Percentiles rank a stretch among this genome's conserved stretches.
Evolutionary conservation across 2,329 filamentous ascomycete species (phyloP).

Genomic region (Fusarium neocosmosporiellum): DNA sequence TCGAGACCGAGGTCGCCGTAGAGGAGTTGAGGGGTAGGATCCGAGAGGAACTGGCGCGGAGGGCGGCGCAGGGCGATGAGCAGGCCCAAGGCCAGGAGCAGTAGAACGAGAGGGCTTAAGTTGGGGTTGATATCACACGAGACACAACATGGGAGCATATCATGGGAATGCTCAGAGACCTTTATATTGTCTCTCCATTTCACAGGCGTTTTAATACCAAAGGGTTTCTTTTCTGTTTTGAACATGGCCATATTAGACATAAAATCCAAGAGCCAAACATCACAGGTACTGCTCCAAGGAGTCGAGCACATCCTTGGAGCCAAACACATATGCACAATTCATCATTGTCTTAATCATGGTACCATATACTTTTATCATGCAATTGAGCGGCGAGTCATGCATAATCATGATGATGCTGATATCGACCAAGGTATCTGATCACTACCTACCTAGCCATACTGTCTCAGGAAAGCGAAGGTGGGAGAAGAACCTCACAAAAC

Average conservation of each 20-base stretch:
- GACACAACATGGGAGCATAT: neutral
- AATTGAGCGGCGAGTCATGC: slow-evolving; percentile 12
- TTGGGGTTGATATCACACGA: neutral
- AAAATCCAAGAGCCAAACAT: neutral
- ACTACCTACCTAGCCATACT: slow-evolving; percentile 46
- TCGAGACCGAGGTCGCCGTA: slow-evolving; percentile 89
- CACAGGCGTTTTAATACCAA: slow-evolving; percentile 28
- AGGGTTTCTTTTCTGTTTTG: neutral
- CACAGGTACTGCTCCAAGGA: neutral
- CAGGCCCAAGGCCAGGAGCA: neutral
- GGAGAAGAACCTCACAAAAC: slow-evolving; percentile 44
- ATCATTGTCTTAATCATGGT: neutral
- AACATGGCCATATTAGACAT: neutral
- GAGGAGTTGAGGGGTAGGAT: slow-evolving; percentile 77
- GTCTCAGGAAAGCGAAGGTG: slow-evolving; percentile 50
- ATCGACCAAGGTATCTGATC: slow-evolving; percentile 50
- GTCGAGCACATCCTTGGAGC: neutral
- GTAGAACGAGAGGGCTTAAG: neutral
- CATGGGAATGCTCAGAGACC: neutral
- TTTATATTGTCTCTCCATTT: neutral
- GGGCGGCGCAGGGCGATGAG: slow-evolving; percentile 20
- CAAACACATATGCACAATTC: neutral
- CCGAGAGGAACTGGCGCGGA: slow-evolving; percentile 67
- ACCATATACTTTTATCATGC: neutral
- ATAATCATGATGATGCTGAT: slow-evolving; percentile 29